Evolutionary conservation across 75 land plant species (phyloP).

Genomic region (Cunninghamia lanceolata): DNA sequence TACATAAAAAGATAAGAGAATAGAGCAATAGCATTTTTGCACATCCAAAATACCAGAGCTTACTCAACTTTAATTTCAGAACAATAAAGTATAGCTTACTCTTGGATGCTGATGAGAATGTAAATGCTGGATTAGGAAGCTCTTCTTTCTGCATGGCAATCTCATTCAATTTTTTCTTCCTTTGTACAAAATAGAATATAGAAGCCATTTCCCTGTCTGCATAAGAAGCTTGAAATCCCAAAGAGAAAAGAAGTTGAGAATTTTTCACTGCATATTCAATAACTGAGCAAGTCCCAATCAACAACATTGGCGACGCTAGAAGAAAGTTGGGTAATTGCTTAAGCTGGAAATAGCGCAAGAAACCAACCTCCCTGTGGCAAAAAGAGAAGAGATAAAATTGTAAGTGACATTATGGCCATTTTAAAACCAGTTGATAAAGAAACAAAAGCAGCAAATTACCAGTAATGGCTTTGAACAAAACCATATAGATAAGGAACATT

Average conservation of each 20-base stretch:
- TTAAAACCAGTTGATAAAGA: conserved; percentile 2
- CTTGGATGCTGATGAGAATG: not conserved
- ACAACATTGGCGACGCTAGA: conserved; percentile 84
- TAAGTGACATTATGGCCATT: not conserved
- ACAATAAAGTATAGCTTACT: conserved; percentile 3
- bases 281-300: conserved; percentile 59
- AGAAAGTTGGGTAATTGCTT: conserved; percentile 97
- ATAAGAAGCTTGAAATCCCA: conserved; percentile 44
- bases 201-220: conserved; percentile 25
- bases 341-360: conserved; percentile 81
- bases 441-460: conserved; percentile 43
- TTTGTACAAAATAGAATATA: not conserved
- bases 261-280: conserved; percentile 42
- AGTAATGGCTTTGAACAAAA: conserved; percentile 88
- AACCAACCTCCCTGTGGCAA: conserved; percentile 82
- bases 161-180: not conserved
- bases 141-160: not conserved
- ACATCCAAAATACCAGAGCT: not conserved
- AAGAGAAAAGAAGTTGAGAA: conserved; percentile 43
- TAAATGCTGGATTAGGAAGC: not conserved
- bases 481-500: conserved; percentile 77
- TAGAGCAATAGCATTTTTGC: not conserved
- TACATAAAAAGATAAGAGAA: not conserved
- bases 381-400: conserved; percentile 12
- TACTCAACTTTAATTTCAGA: not conserved